Conservation (phyloP, 2,329 filamentous ascomycete genomes). For the Lachnellula arida region DNA sequence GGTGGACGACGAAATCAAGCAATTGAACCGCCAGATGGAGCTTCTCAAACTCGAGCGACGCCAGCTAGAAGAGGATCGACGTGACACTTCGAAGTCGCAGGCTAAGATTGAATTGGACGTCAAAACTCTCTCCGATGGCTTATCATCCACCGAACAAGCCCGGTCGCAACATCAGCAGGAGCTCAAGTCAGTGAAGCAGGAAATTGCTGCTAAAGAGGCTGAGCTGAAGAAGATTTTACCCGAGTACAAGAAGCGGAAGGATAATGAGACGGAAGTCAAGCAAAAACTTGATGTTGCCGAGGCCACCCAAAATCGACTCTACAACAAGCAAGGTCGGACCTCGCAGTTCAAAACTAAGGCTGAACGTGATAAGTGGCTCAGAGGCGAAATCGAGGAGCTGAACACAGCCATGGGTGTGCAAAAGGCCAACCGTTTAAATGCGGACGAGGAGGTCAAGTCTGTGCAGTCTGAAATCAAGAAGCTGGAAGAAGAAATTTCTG, state of each 20-base stretch:
- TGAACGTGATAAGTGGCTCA: constrained; percentile 80
- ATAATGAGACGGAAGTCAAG: constrained; percentile 66
- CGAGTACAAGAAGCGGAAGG: constrained; percentile 67
- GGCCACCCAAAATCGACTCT: constrained; percentile 69
- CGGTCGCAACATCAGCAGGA: constrained; percentile 67
- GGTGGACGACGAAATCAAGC: constrained; percentile 73
- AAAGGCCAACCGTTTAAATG: constrained; percentile 79
- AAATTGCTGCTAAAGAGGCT: constrained; percentile 70
- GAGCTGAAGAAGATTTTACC: constrained; percentile 75
- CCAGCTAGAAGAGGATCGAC: constrained; percentile 85
- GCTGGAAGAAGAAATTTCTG: constrained; percentile 67
- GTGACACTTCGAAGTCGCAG: constrained; percentile 70
- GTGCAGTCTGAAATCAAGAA: constrained; percentile 67
- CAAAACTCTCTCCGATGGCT: constrained; percentile 77
- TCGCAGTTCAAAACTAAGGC: constrained; percentile 83
- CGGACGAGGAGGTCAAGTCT: constrained; percentile 72
- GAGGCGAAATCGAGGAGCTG: constrained; percentile 74
- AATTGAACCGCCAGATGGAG: constrained; percentile 77
- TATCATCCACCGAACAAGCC: constrained; percentile 70
- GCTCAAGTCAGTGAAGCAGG: constrained; percentile 64
- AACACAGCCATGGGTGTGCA: constrained; percentile 71
- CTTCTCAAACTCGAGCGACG: constrained; percentile 78
- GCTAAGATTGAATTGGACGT: constrained; percentile 84
- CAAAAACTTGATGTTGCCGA: constrained; percentile 72
- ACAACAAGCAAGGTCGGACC: constrained; percentile 87